Percentiles rank a stretch among this genome's conserved stretches.
Evolutionary conservation across 2,329 filamentous ascomycete species (phyloP).

Genomic region (Davidsoniella australis): DNA sequence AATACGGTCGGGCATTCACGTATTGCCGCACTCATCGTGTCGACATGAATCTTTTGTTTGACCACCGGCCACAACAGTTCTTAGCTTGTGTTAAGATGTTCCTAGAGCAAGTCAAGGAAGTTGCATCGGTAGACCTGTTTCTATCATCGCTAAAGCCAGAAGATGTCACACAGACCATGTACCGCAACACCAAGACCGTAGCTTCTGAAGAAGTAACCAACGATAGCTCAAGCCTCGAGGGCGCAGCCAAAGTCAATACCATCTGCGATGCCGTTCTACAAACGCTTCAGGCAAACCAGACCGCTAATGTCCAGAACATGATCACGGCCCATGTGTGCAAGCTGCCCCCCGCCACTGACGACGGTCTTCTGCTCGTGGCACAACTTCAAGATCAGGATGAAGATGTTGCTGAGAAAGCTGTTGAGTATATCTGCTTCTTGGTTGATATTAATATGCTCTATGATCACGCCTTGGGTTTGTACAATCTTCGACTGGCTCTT

Average conservation of each 20-base stretch:
- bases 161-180: constrained; percentile 86
- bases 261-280: constrained; percentile 75
- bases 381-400: constrained; percentile 51
- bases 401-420: constrained; percentile 65
- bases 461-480: constrained; percentile 75
- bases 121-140: constrained; percentile 77
- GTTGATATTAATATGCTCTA: constrained; percentile 87
- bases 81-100: constrained; percentile 59
- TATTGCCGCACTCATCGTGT: constrained; percentile 86
- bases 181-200: constrained; percentile 58
- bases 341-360: constrained; percentile 70
- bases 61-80: constrained; percentile 80
- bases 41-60: constrained; percentile 94
- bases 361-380: constrained; percentile 65
- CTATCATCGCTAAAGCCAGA: constrained; percentile 80
- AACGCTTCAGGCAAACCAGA: constrained; percentile 43
- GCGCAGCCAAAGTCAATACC: constrained; percentile 55
- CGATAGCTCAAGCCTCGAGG: constrained; percentile 3
- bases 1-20: constrained; percentile 71
- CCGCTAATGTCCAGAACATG: constrained; percentile 62
- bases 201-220: constrained; percentile 10
- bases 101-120: constrained; percentile 65
- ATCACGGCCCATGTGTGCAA: constrained; percentile 95
- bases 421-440: constrained; percentile 95
- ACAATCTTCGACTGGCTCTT: constrained; percentile 77